A percentile compares a stretch with the other conserved stretches of the same genome.
Evolutionary conservation across 768 basidiomycete species (phyloP).

Genomic region (Lentinula boryana): DNA sequence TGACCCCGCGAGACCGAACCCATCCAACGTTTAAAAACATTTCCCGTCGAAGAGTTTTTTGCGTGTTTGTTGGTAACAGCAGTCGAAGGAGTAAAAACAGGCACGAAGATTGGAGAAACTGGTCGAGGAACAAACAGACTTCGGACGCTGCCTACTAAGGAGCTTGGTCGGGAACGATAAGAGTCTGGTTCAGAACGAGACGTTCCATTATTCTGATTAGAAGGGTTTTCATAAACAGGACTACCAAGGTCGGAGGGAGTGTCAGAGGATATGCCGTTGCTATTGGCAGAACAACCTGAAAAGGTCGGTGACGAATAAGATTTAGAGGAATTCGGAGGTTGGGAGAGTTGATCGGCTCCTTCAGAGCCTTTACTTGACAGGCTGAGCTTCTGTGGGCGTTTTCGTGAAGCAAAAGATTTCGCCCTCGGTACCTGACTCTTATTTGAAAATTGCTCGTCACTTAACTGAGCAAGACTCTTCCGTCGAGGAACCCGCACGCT

Average conservation of each 20-base stretch:
- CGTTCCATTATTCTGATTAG: not conserved
- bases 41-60: slow-evolving; percentile 19
- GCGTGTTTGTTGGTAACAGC: not conserved
- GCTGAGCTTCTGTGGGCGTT: slow-evolving; percentile 25
- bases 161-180: not conserved
- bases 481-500: slow-evolving; percentile 62
- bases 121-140: slow-evolving; percentile 9
- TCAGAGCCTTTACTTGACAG: slow-evolving; percentile 25
- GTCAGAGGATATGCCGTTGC: slow-evolving; percentile 36
- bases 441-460: not conserved
- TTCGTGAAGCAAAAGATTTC: slow-evolving; percentile 11
- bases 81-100: not conserved
- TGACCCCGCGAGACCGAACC: slow-evolving; percentile 27
- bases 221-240: slow-evolving; percentile 11
- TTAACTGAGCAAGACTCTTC: slow-evolving; percentile 30
- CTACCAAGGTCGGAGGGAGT: not conserved
- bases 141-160: slow-evolving; percentile 1
- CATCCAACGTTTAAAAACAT: slow-evolving; percentile 41
- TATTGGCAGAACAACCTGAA: slow-evolving; percentile 46
- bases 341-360: slow-evolving; percentile 21
- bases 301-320: slow-evolving; percentile 13
- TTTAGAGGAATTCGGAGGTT: slow-evolving; percentile 15
- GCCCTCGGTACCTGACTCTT: not conserved
- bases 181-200: not conserved
- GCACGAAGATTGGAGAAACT: not conserved